Evolutionary conservation across 768 basidiomycete species (phyloP), one percentile per base, ranked within the genome.

Genomic region (Auricularia heimuer): DNA sequence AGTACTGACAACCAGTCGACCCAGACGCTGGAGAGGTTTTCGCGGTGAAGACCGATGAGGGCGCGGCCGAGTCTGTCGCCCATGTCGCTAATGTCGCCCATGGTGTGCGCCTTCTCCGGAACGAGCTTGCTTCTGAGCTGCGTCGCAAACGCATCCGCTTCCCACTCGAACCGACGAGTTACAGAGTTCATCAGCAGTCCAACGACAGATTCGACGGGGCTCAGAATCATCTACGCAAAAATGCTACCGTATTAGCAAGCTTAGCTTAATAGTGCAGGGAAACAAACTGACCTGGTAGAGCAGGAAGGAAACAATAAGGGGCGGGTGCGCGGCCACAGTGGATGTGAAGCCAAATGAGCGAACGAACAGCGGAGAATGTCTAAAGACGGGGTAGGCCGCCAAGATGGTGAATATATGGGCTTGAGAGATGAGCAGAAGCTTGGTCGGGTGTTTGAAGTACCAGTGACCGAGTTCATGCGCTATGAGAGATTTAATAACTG

Each of bases 391-490:
- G 82, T 94, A 94, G 69, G 89, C 80, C 1, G 88, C 85, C 62
- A 96, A 84, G 70, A 95, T 89, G 68, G 85, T 81, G 76, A 96
- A 90, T 68, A 94, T 83, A 79, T 97, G 93, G 63, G 93, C 62
- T 71, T 98, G 94, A 47, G 89, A 89, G 69, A 96, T 82, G 65
- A 85, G 78, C 72, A 98, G 82, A 72, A 97, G 82, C 74, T 97
- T 94, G 67, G 88, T 88, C 1, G 94, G 92, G 79, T 98, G 96
- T 69, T 86, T 81, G 77, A 86, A 86, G 72, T 89, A 92, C 94
- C 96, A 98, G 78, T 98, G 96, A 0, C 96, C 96, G 42, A 98
- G 88, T 70, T 98, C 95, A 75, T 98, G 95, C 0, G 94, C 94
- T 86, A 67, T 12, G 62, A 54, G 65, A 12, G 65, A 44, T 47